Percentiles rank a stretch among this genome's conserved stretches.
phyloP scores from a whole-genome alignment of 192 early-diverging fungal genomes.

The Linnemannia elongata region DNA sequence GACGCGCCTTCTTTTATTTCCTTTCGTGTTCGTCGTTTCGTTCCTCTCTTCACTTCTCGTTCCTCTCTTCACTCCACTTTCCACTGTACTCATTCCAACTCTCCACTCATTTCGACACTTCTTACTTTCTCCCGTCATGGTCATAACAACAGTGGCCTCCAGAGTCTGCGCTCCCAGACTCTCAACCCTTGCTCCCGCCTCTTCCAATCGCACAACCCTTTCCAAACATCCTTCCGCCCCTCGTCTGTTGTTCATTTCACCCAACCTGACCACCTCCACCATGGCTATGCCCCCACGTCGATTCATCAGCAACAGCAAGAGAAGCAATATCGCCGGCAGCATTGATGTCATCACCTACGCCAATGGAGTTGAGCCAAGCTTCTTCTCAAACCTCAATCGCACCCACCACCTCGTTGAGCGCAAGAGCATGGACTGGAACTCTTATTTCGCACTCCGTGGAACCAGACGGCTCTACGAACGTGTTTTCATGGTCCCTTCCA shows the following conservation, averaged over 20 bases:
- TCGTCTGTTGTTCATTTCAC: background rate
- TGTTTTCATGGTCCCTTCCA: constrained; percentile 66
- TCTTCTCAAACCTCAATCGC: background rate
- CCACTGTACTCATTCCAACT: background rate
- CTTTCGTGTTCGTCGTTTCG: background rate
- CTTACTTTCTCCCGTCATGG: background rate
- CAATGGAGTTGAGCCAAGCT: background rate
- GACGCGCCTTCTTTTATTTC: background rate
- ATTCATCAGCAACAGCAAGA: background rate
- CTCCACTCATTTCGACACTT: background rate
- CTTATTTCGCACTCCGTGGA: constrained; percentile 75
- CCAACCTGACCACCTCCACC: background rate
- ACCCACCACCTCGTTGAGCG: background rate
- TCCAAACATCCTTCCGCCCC: background rate
- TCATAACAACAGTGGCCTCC: background rate
- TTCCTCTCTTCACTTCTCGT: background rate
- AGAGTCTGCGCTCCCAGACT: background rate
- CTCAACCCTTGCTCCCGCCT: background rate
- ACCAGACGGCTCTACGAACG: constrained; percentile 74
- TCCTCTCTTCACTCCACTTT: background rate
- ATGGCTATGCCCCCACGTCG: background rate
- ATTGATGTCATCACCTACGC: background rate
- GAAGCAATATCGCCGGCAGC: background rate
- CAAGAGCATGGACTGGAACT: constrained; percentile 64
- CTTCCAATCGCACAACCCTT: background rate